Percentiles rank a stretch among this genome's conserved stretches.
phyloP scores from a whole-genome alignment of 345 rosid genomes.

The Acer saccharum region DNA sequence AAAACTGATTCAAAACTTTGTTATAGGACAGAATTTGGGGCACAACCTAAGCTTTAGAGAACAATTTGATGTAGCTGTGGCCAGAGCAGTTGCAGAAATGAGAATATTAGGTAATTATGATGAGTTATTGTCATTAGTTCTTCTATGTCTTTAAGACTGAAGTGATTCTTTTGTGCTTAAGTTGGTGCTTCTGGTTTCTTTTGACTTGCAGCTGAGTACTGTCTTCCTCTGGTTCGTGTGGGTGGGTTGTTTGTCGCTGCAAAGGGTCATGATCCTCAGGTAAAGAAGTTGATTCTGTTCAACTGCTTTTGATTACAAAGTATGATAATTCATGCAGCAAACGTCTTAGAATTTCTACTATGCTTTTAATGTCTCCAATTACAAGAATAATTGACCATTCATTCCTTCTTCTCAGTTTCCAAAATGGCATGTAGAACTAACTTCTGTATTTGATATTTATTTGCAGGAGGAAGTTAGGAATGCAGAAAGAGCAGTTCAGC shows the following conservation, averaged over 20 bases:
- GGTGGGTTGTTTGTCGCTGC: slow-evolving; percentile 97
- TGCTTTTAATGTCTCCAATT: slow-evolving; percentile 5
- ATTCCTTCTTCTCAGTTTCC: neutral
- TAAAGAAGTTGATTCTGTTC: slow-evolving; percentile 21
- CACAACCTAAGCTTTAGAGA: slow-evolving; percentile 64
- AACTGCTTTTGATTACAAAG: neutral
- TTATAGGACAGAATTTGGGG: slow-evolving; percentile 72
- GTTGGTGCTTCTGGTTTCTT: slow-evolving; percentile 15
- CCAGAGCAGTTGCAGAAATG: slow-evolving; percentile 98
- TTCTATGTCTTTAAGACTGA: slow-evolving; percentile 4
- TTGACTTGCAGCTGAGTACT: slow-evolving; percentile 76
- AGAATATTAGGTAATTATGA: slow-evolving; percentile 69
- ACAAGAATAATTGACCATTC: neutral
- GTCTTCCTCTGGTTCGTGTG: slow-evolving; percentile 89
- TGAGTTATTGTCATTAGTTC: neutral
- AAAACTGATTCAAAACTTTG: slow-evolving; percentile 19
- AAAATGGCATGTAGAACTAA: neutral
- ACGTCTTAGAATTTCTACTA: neutral
- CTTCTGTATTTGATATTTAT: slow-evolving; percentile 19
- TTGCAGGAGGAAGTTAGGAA: slow-evolving; percentile 65
- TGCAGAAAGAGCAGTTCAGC: slow-evolving; percentile 70
- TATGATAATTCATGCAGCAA: neutral
- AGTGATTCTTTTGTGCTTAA: slow-evolving; percentile 16
- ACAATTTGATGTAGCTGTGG: slow-evolving; percentile 84
- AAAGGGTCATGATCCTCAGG: slow-evolving; percentile 94